These are phyloP conservation scores for Neofusicoccum ribis DNA, from an alignment of 2,329 filamentous ascomycete genomes.

Conservation along the genomic window DNA sequence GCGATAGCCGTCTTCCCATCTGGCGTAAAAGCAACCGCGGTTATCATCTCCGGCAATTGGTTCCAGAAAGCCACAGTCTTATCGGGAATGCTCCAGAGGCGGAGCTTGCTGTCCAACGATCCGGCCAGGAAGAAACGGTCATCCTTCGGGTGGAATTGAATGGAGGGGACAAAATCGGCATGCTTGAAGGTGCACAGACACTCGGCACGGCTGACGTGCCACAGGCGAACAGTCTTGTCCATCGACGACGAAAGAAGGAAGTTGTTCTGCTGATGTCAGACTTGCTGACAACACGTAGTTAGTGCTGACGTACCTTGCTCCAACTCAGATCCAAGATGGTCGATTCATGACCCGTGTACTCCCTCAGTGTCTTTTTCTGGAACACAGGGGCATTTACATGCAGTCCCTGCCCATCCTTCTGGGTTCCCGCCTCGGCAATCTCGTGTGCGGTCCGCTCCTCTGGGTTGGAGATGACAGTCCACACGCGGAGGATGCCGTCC, in stretches of 20 bases:
- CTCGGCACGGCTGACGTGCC: constrained; percentile 83
- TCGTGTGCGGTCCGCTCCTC: constrained; percentile 78
- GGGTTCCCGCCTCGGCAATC: constrained; percentile 61
- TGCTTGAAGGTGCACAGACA: constrained; percentile 94
- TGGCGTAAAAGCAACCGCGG: constrained; percentile 88
- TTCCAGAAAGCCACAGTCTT: constrained; percentile 85
- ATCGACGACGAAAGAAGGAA: constrained; percentile 94
- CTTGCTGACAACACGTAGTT: not conserved
- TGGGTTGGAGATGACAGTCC: constrained; percentile 79
- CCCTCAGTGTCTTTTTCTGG: constrained; percentile 70
- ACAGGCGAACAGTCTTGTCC: constrained; percentile 94
- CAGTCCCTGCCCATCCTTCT: constrained; percentile 54
- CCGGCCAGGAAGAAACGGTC: constrained; percentile 96
- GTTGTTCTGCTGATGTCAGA: constrained; percentile 64
- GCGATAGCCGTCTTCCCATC: constrained; percentile 89
- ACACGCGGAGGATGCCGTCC: constrained; percentile 81
- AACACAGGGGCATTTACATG: constrained; percentile 90
- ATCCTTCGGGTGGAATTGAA: constrained; percentile 90
- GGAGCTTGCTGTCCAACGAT: constrained; percentile 81
- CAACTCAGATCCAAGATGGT: constrained; percentile 91
- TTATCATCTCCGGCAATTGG: constrained; percentile 82
- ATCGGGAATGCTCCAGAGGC: constrained; percentile 96
- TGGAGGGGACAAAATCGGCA: constrained; percentile 90
- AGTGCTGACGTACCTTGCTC: constrained; percentile 68
- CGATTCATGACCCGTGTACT: constrained; percentile 80